These are phyloP conservation scores for Coemansia brasiliensis DNA, from an alignment of 192 early-diverging fungal species.

Conservation along the genomic window DNA sequence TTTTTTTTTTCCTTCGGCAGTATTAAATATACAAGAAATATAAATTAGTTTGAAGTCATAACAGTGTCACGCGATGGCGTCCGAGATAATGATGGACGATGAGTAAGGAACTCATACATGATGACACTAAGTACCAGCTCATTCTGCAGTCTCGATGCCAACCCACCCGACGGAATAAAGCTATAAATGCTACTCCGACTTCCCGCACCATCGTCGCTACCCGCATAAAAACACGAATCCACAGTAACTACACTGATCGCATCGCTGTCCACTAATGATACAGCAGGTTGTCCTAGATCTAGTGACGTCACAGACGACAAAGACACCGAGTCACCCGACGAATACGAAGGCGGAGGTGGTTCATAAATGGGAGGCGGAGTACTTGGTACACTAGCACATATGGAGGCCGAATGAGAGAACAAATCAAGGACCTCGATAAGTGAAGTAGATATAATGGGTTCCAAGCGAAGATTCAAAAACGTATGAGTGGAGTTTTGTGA, in stretches of 20 bases:
- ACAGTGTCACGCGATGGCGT: conserved; percentile 35
- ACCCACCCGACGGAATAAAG: not conserved
- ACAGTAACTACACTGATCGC: conserved; percentile 21
- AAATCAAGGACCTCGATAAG: conserved; percentile 49
- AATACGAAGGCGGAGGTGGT: conserved; percentile 50
- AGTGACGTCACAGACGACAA: conserved; percentile 30
- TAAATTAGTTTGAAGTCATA: conserved; percentile 9
- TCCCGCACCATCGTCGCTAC: not conserved
- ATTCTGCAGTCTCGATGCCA: conserved; percentile 29
- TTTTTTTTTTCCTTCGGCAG: not conserved
- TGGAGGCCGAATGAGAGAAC: conserved; percentile 25
- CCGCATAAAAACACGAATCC: conserved; percentile 8
- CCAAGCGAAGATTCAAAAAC: conserved; percentile 44
- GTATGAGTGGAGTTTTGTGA: conserved; percentile 27
- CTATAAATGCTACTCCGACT: conserved; percentile 4
- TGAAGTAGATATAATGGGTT: conserved; percentile 49
- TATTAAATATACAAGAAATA: conserved; percentile 1
- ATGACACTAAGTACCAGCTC: conserved; percentile 37
- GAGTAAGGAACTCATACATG: conserved; percentile 48
- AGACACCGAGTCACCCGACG: conserved; percentile 26
- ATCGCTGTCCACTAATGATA: conserved; percentile 16
- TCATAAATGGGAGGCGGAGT: conserved; percentile 53
- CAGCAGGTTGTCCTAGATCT: conserved; percentile 16
- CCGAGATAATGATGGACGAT: conserved; percentile 32
- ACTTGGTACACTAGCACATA: conserved; percentile 46